A percentile compares a stretch with the other conserved stretches of the same genome.
Conservation (phyloP, 805 yeast genomes). For the Huiozyma sinensis region DNA sequence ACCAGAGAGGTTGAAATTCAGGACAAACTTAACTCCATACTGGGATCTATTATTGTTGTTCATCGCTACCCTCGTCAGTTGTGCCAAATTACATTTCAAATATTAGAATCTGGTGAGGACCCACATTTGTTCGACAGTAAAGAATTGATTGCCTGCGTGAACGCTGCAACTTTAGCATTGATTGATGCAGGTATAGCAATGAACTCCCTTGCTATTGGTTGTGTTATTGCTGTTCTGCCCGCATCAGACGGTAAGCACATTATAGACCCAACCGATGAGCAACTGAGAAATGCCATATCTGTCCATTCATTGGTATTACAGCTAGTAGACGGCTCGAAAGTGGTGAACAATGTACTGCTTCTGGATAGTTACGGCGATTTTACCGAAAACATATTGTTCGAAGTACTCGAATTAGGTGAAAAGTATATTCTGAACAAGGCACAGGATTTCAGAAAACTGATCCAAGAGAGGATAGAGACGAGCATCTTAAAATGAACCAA, state of each 20-base stretch:
- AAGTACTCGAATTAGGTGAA: slow-evolving; percentile 43
- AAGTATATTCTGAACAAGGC: slow-evolving; percentile 37
- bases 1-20: slow-evolving; percentile 70
- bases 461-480: slow-evolving; percentile 34
- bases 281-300: slow-evolving; percentile 38
- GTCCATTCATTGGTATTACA: slow-evolving; percentile 59
- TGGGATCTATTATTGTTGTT: slow-evolving; percentile 50
- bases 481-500: not conserved
- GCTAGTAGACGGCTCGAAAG: slow-evolving; percentile 33
- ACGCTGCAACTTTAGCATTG: slow-evolving; percentile 64
- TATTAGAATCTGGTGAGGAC: slow-evolving; percentile 37
- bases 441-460: slow-evolving; percentile 34
- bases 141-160: slow-evolving; percentile 60
- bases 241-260: slow-evolving; percentile 23
- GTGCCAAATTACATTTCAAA: slow-evolving; percentile 57
- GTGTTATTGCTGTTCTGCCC: slow-evolving; percentile 32
- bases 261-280: slow-evolving; percentile 37
- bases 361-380: slow-evolving; percentile 69
- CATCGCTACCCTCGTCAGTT: slow-evolving; percentile 69
- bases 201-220: slow-evolving; percentile 48
- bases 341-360: slow-evolving; percentile 46
- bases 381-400: slow-evolving; percentile 42
- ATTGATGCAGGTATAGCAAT: slow-evolving; percentile 72
- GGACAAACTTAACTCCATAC: slow-evolving; percentile 51
- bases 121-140: slow-evolving; percentile 28